Evolutionary conservation across 179 eudicot species (phyloP).

Genomic region (Sideroxylon spinosum): DNA sequence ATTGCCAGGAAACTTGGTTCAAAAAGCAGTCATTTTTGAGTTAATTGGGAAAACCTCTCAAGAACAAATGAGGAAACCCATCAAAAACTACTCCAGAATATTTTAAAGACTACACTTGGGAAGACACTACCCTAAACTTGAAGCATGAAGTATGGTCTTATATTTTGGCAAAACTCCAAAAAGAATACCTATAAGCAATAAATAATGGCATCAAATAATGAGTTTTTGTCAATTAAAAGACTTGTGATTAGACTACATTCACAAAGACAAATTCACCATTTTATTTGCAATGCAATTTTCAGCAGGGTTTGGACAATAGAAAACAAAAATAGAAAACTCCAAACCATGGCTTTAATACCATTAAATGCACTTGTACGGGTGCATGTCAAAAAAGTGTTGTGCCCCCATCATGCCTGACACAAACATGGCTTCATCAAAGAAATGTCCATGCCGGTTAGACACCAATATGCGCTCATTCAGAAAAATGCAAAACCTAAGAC

Average conservation of each 20-base stretch:
- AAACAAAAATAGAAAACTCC: not conserved
- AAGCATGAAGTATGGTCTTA: not conserved
- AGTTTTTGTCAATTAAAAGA: not conserved
- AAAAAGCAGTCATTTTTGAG: slow-evolving; percentile 6
- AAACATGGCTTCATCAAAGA: not conserved
- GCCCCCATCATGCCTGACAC: too few species aligned
- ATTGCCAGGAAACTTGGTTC: not conserved
- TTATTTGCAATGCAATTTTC: slow-evolving; percentile 5
- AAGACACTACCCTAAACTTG: not conserved
- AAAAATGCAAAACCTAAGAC: not conserved
- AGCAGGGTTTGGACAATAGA: not conserved
- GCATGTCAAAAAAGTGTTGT: too few species aligned
- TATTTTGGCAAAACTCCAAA: not conserved
- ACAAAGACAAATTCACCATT: not conserved
- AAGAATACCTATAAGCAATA: not conserved
- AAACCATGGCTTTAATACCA: not conserved
- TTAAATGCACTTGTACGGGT: not conserved
- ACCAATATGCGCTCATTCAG: not conserved
- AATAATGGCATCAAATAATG: not conserved
- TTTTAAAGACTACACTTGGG: not conserved
- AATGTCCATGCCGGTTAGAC: not conserved
- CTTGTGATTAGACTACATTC: not conserved
- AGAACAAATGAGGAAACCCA: not conserved
- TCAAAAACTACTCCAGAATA: not conserved
- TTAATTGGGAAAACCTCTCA: not conserved